Conservation (phyloP, 495 filamentous ascomycete species). For the Hypoxylon lienhwacheense region DNA sequence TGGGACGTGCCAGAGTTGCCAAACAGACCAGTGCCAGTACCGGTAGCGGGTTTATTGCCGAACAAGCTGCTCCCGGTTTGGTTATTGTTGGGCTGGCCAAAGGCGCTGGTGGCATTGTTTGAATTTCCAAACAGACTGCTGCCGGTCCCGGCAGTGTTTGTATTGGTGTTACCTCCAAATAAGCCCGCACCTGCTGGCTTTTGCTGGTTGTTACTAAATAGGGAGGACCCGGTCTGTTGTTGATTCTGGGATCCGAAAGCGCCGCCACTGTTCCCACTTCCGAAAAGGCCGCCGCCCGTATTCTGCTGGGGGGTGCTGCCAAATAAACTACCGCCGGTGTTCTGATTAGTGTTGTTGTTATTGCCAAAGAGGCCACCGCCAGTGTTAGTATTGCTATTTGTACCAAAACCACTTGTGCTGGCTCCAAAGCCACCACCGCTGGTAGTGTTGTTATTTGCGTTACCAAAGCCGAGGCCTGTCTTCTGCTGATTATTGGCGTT, state of each 20-base stretch:
- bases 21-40: slow-evolving; percentile 50
- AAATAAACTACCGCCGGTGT: slow-evolving; percentile 49
- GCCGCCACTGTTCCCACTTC: slow-evolving; percentile 27
- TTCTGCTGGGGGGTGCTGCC: slow-evolving; percentile 50
- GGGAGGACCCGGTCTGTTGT: slow-evolving; percentile 59
- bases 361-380: slow-evolving; percentile 41
- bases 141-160: slow-evolving; percentile 44
- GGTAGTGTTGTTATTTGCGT: slow-evolving; percentile 27
- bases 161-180: slow-evolving; percentile 46
- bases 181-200: slow-evolving; percentile 44
- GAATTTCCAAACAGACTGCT: slow-evolving; percentile 50
- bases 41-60: slow-evolving; percentile 54
- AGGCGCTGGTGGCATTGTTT: slow-evolving; percentile 36
- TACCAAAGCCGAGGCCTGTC: slow-evolving; percentile 43
- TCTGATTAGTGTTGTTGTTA: slow-evolving; percentile 44
- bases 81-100: slow-evolving; percentile 33
- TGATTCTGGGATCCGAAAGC: slow-evolving; percentile 46
- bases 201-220: slow-evolving; percentile 58
- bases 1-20: slow-evolving; percentile 42
- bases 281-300: slow-evolving; percentile 28
- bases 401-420: slow-evolving; percentile 38
- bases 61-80: slow-evolving; percentile 63
- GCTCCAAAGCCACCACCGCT: slow-evolving; percentile 54
- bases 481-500: slow-evolving; percentile 32
- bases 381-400: slow-evolving; percentile 21